Conservation (phyloP, 345 rosid species). For the Eucalyptus erythrocorys region DNA sequence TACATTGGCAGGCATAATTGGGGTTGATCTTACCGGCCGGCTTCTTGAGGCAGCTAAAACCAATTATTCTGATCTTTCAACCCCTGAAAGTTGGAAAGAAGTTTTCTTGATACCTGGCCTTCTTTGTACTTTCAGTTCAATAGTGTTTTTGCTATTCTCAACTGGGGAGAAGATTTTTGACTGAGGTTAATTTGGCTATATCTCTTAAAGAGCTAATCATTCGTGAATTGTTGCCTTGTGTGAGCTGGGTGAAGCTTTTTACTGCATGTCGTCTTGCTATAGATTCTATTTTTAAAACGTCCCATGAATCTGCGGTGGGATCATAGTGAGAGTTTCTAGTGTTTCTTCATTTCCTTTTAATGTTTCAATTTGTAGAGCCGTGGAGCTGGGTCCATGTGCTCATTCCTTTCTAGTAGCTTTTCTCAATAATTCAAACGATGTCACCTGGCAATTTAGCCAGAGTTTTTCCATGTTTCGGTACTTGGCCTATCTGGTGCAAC, state of each 20-base stretch:
- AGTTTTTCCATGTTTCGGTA: background rate
- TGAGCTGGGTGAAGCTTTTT: background rate
- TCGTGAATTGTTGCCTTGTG: background rate
- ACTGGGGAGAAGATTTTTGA: conserved; percentile 96
- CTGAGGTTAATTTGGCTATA: conserved; percentile 14
- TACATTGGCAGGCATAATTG: conserved; percentile 86
- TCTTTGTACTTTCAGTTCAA: conserved; percentile 73
- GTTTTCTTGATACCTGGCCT: conserved; percentile 85
- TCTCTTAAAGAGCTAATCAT: background rate
- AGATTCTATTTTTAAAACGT: background rate
- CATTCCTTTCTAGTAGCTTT: background rate
- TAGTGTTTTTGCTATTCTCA: conserved; percentile 64
- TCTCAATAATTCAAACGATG: background rate
- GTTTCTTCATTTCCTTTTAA: background rate
- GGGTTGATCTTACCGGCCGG: conserved; percentile 79
- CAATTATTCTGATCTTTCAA: conserved; percentile 62
- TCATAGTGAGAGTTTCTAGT: background rate
- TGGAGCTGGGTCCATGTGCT: background rate
- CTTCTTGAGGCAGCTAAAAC: conserved; percentile 85
- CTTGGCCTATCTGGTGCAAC: background rate
- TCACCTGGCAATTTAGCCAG: background rate
- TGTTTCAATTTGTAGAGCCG: background rate
- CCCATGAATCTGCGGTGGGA: background rate
- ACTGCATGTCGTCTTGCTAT: background rate
- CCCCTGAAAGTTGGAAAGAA: conserved; percentile 90